Base-by-base conservation (phyloP, 495 filamentous ascomycete species). In the Trichoderma parareesei region DNA sequence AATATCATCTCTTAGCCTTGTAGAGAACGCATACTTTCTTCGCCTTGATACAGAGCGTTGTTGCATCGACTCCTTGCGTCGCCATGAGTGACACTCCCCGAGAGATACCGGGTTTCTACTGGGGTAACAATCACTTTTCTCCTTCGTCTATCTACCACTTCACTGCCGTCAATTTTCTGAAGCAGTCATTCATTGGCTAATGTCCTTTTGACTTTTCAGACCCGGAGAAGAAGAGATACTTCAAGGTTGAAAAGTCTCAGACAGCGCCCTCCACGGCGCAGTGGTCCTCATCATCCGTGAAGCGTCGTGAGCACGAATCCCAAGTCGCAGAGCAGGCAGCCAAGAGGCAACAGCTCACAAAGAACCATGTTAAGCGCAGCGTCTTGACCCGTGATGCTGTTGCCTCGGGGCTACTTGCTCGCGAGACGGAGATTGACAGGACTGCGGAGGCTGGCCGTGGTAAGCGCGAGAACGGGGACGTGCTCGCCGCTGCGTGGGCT, bases 81-180 rank as follows among this genome's bases (percentile, higher is more conserved):
- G 44, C 33, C 27, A 57, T 57, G 53, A 57, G 53, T 37, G 14
- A 27, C 20, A 65, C 67, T 66, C 60, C 48, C 40, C 38, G 20
- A 13, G 61, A 77, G 48, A 72, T 78, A 49, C 79, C 79, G 2
- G 78, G 79, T 5, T 78, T 73, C 63, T 80, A 81, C 66, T 81
- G 75, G 65, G 79, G 79, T 78, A 37, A 13, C 10, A 38, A 38
- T 42, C 18, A 27, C 27, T 38, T 41, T 61, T 40, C 14, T 10
- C 6, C 27, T 53, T 60, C 37, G 27, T 27, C 27, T 27, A 27
- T 27, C 27, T 27, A 27, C 27, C 27, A 27, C 20, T 44, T 65
- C 10, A 14, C 13, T 11, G 2, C 14, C 8, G 11, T 16, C 16
- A 5, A 27, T 18, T 3, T 6, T 6, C 9, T 20, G 16, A 16